These are phyloP conservation scores for Sequoia sempervirens DNA, from an alignment of 75 land plant genomes.

Conservation along the genomic window DNA sequence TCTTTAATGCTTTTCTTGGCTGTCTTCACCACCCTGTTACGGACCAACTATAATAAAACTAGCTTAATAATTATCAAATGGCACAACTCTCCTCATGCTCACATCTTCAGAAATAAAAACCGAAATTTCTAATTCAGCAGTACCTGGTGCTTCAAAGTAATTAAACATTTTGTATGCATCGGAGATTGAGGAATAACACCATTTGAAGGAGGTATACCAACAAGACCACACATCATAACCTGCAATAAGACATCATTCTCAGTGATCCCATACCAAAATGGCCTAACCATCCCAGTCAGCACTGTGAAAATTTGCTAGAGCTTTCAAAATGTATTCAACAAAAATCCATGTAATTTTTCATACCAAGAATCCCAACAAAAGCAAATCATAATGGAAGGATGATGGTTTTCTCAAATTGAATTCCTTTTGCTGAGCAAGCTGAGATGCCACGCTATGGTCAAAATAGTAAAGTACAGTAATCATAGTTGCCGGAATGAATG, in stretches of 20 bases:
- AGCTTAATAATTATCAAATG: background rate
- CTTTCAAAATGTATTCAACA: background rate
- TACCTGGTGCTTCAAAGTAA: slow-evolving; percentile 91
- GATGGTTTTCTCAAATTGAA: slow-evolving; percentile 82
- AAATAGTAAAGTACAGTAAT: slow-evolving; percentile 89
- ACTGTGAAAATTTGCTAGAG: background rate
- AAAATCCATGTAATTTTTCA: slow-evolving; percentile 7
- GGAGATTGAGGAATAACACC: slow-evolving; percentile 97
- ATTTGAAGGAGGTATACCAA: slow-evolving; percentile 93
- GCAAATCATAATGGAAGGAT: slow-evolving; percentile 84
- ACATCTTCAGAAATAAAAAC: background rate
- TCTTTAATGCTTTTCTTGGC: slow-evolving; percentile 12
- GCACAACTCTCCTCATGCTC: background rate
- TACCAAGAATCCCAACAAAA: slow-evolving; percentile 83
- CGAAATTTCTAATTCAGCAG: background rate
- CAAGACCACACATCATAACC: slow-evolving; percentile 65
- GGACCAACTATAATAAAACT: background rate
- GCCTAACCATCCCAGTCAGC: background rate
- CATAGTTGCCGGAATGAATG: slow-evolving; percentile 91
- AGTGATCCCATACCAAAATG: background rate
- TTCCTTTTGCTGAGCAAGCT: slow-evolving; percentile 87
- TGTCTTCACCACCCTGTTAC: background rate
- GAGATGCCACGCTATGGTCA: slow-evolving; percentile 97
- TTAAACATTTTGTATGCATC: slow-evolving; percentile 90
- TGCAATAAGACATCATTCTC: slow-evolving; percentile 8